Conservation (phyloP, 331 rosid species). For the Saraca asoca region DNA sequence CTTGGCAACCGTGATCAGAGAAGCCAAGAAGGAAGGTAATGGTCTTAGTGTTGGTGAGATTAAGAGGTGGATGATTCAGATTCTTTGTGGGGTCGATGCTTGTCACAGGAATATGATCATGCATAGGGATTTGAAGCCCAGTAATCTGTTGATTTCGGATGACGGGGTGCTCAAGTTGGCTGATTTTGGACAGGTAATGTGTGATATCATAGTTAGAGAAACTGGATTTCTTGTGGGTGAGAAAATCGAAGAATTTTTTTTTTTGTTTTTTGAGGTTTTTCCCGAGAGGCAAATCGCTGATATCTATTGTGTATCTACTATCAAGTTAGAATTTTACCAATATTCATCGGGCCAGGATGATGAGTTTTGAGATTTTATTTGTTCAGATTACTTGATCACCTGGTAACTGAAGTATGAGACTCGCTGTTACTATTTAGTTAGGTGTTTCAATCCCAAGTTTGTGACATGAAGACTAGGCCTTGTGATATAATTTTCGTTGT, state of each 20-base stretch:
- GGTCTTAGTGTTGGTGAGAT: constrained; percentile 51
- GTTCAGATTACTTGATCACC: constrained; percentile 10
- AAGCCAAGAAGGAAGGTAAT: constrained; percentile 51
- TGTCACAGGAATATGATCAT: constrained; percentile 73
- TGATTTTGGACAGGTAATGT: constrained; percentile 88
- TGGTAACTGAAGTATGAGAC: background rate
- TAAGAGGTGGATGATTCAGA: constrained; percentile 83
- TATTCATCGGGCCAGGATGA: background rate
- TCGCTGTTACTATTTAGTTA: constrained; percentile 13
- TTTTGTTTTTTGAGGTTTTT: background rate
- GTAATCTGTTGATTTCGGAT: constrained; percentile 71
- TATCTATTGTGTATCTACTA: no score
- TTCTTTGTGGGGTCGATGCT: constrained; percentile 62
- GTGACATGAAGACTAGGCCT: background rate
- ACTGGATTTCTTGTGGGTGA: constrained; percentile 1
- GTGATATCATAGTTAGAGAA: background rate
- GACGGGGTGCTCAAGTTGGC: constrained; percentile 84
- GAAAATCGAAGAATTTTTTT: background rate
- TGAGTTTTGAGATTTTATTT: background rate
- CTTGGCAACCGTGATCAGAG: constrained; percentile 56
- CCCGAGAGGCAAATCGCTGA: background rate
- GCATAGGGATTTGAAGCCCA: constrained; percentile 86
- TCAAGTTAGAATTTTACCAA: background rate
- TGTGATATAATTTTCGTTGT: constrained; percentile 12
- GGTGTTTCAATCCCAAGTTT: background rate